Evolutionary conservation across 257 asterid genomes (phyloP).

Genomic region (Asclepias syriaca): DNA sequence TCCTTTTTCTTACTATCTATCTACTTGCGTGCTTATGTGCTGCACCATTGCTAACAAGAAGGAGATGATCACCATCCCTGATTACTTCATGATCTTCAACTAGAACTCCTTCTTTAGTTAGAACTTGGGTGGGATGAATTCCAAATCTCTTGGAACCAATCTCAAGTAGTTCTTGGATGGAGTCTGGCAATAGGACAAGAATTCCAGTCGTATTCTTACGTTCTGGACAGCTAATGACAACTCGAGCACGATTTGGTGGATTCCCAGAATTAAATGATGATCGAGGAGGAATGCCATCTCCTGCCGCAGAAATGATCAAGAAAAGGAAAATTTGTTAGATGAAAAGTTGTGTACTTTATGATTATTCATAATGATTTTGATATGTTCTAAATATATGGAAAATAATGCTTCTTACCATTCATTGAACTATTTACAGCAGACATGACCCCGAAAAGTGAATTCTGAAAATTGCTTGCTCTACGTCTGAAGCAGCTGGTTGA

Average conservation of each 20-base stretch:
- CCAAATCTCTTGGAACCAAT: constrained; percentile 56
- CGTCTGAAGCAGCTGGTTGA: constrained; percentile 17
- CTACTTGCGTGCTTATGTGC: background rate
- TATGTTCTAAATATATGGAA: background rate
- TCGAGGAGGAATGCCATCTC: constrained; percentile 10
- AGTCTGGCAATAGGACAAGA: constrained; percentile 48
- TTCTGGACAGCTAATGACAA: constrained; percentile 42
- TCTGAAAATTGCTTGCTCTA: constrained; percentile 31
- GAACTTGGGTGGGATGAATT: constrained; percentile 34
- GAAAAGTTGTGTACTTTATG: background rate
- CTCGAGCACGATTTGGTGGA: constrained; percentile 34
- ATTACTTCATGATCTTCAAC: constrained; percentile 50
- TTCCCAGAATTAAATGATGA: constrained; percentile 20
- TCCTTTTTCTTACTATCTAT: background rate
- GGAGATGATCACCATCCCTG: constrained; percentile 74
- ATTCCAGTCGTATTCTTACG: constrained; percentile 33
- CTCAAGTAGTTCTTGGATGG: constrained; percentile 51
- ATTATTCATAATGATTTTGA: background rate
- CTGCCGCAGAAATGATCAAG: constrained; percentile 28
- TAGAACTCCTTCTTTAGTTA: constrained; percentile 47
- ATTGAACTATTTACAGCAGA: constrained; percentile 36
- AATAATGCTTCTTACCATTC: constrained; percentile 35
- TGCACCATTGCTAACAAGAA: constrained; percentile 30
- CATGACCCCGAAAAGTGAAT: constrained; percentile 72
- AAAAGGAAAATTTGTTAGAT: background rate